Conservation (phyloP, 2,329 filamentous ascomycete species). For the Arthrobotrys sinensis region DNA sequence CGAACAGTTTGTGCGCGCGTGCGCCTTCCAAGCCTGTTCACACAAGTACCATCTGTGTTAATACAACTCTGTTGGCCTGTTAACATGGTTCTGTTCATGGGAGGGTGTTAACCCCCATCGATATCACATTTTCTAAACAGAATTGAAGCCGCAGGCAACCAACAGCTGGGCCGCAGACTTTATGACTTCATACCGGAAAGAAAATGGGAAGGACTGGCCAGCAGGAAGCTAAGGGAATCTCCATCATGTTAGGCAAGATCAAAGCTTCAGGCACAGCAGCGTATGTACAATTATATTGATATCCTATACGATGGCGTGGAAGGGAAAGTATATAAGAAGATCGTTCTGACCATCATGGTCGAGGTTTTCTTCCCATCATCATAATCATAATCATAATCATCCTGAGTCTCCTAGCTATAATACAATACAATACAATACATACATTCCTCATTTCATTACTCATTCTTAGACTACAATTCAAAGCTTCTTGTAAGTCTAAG, state of each 20-base stretch:
- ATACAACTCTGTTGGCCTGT: slow-evolving; percentile 9
- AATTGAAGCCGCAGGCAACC: slow-evolving; percentile 1
- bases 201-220: not conserved
- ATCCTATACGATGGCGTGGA: not conserved
- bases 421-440: too few species aligned
- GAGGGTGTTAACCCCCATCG: not conserved
- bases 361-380: not conserved
- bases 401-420: not conserved
- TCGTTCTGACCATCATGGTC: not conserved
- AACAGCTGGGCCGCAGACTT: not conserved
- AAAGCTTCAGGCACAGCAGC: slow-evolving; percentile 16
- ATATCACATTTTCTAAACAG: not conserved
- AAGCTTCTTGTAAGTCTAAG: too few species aligned
- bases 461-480: too few species aligned
- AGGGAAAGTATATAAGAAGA: slow-evolving; percentile 7
- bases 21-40: slow-evolving; percentile 1
- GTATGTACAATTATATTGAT: not conserved
- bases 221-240: not conserved
- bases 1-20: slow-evolving; percentile 8
- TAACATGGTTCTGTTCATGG: not conserved
- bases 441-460: too few species aligned
- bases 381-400: not conserved
- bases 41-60: not conserved
- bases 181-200: slow-evolving; percentile 6
- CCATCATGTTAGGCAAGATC: slow-evolving; percentile 10